A percentile compares a stretch with the other conserved stretches of the same genome.
Conservation (phyloP, 2,329 filamentous ascomycete species). For the Paraphoma sp. region DNA sequence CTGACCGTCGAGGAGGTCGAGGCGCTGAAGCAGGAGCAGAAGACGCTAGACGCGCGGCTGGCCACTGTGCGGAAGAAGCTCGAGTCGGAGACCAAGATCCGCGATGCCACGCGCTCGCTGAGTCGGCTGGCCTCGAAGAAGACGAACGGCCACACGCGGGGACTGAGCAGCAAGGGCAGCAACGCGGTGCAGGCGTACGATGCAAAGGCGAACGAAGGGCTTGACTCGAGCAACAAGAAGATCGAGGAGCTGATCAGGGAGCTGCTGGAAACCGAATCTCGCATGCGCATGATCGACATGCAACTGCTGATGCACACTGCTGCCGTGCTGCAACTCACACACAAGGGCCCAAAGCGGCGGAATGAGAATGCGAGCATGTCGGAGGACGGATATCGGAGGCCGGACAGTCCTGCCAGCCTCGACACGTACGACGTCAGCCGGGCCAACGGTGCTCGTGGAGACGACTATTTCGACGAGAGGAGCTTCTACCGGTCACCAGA, state of each 20-base stretch:
- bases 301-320: constrained; percentile 88
- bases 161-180: constrained; percentile 57
- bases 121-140: constrained; percentile 77
- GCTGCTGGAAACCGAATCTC: constrained; percentile 79
- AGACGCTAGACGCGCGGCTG: constrained; percentile 75
- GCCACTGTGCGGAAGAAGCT: constrained; percentile 83
- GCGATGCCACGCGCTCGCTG: constrained; percentile 89
- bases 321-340: constrained; percentile 88
- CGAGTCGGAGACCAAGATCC: constrained; percentile 88
- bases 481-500: constrained; percentile 76
- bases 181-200: constrained; percentile 34
- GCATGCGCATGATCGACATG: constrained; percentile 74
- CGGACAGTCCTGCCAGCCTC: constrained; percentile 78
- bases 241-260: constrained; percentile 86
- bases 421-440: constrained; percentile 69
- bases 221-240: constrained; percentile 75
- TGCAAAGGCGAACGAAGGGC: constrained; percentile 72
- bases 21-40: constrained; percentile 84
- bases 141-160: constrained; percentile 55
- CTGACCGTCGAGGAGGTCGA: constrained; percentile 92
- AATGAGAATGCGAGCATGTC: constrained; percentile 51
- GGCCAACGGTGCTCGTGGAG: constrained; percentile 59
- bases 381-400: constrained; percentile 54
- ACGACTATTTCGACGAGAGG: constrained; percentile 76
- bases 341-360: constrained; percentile 73